Conservation (phyloP, 2,329 filamentous ascomycete genomes). For the Thelonectria olida region DNA sequence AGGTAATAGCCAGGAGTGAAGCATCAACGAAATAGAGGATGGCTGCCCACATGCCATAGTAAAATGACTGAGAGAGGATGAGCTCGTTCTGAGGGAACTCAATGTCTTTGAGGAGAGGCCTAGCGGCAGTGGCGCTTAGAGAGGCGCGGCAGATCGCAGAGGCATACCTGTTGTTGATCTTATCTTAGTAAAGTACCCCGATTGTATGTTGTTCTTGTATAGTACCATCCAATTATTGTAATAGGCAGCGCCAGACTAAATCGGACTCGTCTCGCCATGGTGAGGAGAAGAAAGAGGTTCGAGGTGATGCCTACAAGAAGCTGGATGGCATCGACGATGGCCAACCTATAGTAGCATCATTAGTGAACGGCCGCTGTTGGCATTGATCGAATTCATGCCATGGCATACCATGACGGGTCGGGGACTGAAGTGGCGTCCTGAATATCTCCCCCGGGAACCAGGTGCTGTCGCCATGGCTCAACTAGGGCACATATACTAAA, state of each 20-base stretch:
- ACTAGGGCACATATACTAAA: constrained; percentile 89
- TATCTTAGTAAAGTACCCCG: too few relatives aligned
- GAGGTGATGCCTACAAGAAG: constrained; percentile 80
- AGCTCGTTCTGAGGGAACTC: constrained; percentile 58
- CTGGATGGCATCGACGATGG: constrained; percentile 80
- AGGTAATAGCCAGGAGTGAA: constrained; percentile 80
- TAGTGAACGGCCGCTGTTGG: too few relatives aligned
- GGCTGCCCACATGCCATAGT: constrained; percentile 84
- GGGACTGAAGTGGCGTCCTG: constrained; percentile 61
- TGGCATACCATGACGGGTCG: constrained; percentile 77
- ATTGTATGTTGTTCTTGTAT: too few relatives aligned
- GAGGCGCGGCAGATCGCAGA: constrained; percentile 73
- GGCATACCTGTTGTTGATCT: constrained; percentile 58
- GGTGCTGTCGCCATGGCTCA: constrained; percentile 75
- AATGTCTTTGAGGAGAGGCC: constrained; percentile 55
- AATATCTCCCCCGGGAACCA: constrained; percentile 56
- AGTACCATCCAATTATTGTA: constrained; percentile 83
- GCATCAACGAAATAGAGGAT: constrained; percentile 82
- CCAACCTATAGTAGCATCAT: constrained; percentile 69
- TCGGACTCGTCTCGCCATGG: constrained; percentile 82
- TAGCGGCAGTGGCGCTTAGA: constrained; percentile 72
- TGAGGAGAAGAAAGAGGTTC: constrained; percentile 84
- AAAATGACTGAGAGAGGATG: constrained; percentile 82
- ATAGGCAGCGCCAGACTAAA: constrained; percentile 87
- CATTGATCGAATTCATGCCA: neutral